Conservation (phyloP, 108 stramenopile species). For the Skeletonema tropicum region DNA sequence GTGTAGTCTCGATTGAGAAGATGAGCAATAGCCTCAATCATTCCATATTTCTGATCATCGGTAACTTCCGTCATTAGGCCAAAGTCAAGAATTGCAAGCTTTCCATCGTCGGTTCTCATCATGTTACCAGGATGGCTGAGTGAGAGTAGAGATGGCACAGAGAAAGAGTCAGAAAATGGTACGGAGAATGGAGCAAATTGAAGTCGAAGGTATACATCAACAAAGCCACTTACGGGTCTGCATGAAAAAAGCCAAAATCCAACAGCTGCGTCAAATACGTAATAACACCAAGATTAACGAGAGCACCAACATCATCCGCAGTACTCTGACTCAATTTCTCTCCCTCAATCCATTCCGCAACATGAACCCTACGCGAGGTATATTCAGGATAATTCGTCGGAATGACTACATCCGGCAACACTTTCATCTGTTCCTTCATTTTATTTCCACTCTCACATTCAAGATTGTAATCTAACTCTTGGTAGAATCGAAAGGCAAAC, state of each 20-base stretch:
- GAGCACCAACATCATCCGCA: slow-evolving; percentile 90
- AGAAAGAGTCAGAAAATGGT: neutral
- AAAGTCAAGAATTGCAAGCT: slow-evolving; percentile 93
- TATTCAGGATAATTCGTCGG: slow-evolving; percentile 89
- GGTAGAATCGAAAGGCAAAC: slow-evolving; percentile 92
- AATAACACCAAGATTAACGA: slow-evolving; percentile 95
- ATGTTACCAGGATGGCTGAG: slow-evolving; percentile 76
- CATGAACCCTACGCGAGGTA: slow-evolving; percentile 90
- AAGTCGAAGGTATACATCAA: too few species aligned
- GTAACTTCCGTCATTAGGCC: slow-evolving; percentile 95
- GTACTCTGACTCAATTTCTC: slow-evolving; percentile 91
- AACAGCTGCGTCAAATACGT: slow-evolving; percentile 93
- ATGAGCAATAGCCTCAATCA: slow-evolving; percentile 96
- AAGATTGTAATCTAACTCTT: slow-evolving; percentile 93
- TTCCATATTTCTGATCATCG: slow-evolving; percentile 93
- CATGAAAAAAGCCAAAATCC: slow-evolving; percentile 89
- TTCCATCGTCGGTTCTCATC: slow-evolving; percentile 90
- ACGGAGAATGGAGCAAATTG: neutral
- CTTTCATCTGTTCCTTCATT: slow-evolving; percentile 85
- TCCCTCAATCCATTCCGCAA: slow-evolving; percentile 96
- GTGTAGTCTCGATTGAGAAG: slow-evolving; percentile 92
- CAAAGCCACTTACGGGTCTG: slow-evolving; percentile 47
- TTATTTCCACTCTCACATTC: slow-evolving; percentile 90
- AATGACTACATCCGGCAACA: slow-evolving; percentile 87
- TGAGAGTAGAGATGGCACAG: neutral